A percentile compares a stretch with the other conserved stretches of the same genome.
phyloP scores from a whole-genome alignment of 768 basidiomycete species.

The Hypholoma sublateritium region DNA sequence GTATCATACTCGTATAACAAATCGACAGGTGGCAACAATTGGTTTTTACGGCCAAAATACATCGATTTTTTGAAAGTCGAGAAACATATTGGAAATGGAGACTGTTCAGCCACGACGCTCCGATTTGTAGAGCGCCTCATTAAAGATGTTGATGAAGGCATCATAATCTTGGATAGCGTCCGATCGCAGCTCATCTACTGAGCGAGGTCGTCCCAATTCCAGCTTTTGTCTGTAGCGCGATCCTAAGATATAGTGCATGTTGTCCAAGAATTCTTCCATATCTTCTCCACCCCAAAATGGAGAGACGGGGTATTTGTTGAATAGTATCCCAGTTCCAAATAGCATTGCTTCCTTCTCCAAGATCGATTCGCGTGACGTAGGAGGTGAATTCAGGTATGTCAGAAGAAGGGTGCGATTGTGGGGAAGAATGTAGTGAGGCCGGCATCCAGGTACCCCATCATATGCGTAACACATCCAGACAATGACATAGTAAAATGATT shows the following conservation, averaged over 20 bases:
- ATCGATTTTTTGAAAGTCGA: too few species aligned
- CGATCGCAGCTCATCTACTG: background rate
- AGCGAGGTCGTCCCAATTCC: background rate
- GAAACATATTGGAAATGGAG: too few species aligned
- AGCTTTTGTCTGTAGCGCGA: background rate
- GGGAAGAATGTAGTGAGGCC: background rate
- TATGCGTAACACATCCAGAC: slow-evolving; percentile 7
- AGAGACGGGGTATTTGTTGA: background rate
- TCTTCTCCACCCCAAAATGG: background rate
- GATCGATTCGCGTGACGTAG: background rate
- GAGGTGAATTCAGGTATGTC: background rate
- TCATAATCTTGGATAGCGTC: background rate
- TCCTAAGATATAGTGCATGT: background rate
- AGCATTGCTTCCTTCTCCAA: slow-evolving; percentile 9
- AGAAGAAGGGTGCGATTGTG: background rate
- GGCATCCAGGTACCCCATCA: background rate
- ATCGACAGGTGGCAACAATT: too few species aligned
- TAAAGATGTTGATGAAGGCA: background rate
- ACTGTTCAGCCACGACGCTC: background rate
- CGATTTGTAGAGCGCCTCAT: background rate
- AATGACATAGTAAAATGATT: slow-evolving; percentile 12
- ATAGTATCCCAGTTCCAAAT: background rate
- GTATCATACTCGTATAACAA: too few species aligned
- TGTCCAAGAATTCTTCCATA: background rate
- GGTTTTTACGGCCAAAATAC: too few species aligned